phyloP scores from a whole-genome alignment of 176 grass and related monocot species.

The Phoenix dactylifera region DNA sequence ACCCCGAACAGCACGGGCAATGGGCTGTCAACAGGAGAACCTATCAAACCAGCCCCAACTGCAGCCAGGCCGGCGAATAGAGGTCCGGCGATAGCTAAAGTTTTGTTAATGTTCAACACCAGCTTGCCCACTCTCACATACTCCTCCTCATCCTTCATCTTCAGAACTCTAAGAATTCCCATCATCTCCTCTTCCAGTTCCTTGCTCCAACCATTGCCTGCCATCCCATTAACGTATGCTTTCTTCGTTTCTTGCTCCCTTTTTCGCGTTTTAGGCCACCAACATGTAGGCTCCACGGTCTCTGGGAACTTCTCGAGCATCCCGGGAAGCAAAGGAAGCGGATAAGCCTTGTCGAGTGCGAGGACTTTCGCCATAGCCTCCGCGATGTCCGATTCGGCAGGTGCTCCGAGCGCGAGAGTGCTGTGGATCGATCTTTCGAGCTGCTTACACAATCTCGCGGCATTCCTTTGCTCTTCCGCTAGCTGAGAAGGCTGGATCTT shows the following conservation, averaged over 20 bases:
- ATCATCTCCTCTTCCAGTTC: slow-evolving; percentile 54
- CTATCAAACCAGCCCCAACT: slow-evolving; percentile 20
- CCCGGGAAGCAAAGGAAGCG: slow-evolving; percentile 23
- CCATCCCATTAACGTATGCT: too few relatives aligned
- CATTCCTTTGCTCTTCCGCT: slow-evolving; percentile 59
- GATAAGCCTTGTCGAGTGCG: slow-evolving; percentile 47
- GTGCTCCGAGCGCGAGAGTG: neutral
- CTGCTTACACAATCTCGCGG: slow-evolving; percentile 38
- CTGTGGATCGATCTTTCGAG: slow-evolving; percentile 28
- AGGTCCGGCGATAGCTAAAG: slow-evolving; percentile 26
- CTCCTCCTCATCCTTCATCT: slow-evolving; percentile 37
- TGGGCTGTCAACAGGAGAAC: neutral
- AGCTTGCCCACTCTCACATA: slow-evolving; percentile 16
- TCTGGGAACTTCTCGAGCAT: slow-evolving; percentile 64
- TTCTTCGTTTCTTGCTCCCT: neutral
- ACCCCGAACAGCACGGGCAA: slow-evolving; percentile 10
- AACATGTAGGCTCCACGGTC: slow-evolving; percentile 28
- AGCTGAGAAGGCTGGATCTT: slow-evolving; percentile 65
- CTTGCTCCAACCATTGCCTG: slow-evolving; percentile 36
- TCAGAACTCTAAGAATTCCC: slow-evolving; percentile 28
- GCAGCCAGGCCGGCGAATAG: slow-evolving; percentile 23
- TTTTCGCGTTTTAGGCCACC: slow-evolving; percentile 31
- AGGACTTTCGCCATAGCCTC: slow-evolving; percentile 26
- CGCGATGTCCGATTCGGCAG: neutral
- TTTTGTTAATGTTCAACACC: slow-evolving; percentile 13